These are phyloP conservation scores for Coffea eugenioides DNA, from an alignment of 257 asterid genomes.

Conservation along the genomic window DNA sequence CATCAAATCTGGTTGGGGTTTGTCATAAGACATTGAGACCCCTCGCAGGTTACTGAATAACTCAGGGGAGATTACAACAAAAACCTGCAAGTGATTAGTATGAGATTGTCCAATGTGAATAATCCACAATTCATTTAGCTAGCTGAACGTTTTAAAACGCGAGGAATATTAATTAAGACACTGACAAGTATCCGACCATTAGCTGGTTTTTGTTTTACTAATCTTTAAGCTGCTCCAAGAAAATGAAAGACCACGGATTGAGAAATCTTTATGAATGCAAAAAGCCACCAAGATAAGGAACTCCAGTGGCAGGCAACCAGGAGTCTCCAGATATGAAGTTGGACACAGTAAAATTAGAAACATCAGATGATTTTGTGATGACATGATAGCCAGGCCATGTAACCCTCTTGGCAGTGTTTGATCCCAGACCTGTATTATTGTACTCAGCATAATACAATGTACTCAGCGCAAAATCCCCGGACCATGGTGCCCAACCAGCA, in stretches of 20 bases:
- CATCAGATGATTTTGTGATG: constrained; percentile 37
- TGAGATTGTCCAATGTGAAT: no score
- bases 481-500: constrained; percentile 59
- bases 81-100: no score
- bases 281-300: constrained; percentile 31
- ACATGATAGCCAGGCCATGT: constrained; percentile 60
- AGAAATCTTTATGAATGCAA: not conserved
- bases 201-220: not conserved
- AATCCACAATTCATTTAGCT: no score
- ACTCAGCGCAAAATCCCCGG: constrained; percentile 50
- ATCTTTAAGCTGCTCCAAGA: not conserved
- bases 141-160: no score
- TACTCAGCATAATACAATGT: constrained; percentile 67
- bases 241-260: not conserved
- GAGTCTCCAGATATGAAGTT: constrained; percentile 44
- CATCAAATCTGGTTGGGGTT: no score
- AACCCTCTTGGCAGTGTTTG: constrained; percentile 40
- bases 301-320: constrained; percentile 62
- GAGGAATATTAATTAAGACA: not conserved
- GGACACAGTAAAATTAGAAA: constrained; percentile 52
- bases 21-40: no score
- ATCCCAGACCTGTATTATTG: constrained; percentile 53
- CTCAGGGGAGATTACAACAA: no score
- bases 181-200: not conserved
- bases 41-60: no score